Percentiles rank a stretch among this genome's conserved stretches.
phyloP scores from a whole-genome alignment of 345 rosid species.

The Cardiospermum halicacabum region DNA sequence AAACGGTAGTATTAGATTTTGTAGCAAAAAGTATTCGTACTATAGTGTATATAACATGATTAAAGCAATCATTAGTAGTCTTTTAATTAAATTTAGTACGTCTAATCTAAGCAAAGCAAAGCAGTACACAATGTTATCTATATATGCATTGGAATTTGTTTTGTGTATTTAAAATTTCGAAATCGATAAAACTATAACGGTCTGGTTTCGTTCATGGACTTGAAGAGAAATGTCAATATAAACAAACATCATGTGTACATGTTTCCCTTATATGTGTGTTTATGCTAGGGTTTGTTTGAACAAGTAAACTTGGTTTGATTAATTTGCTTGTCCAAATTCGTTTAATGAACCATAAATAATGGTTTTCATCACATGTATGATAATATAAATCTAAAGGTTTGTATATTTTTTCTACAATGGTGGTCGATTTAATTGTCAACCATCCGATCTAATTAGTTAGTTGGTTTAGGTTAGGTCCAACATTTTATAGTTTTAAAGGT shows the following conservation, averaged over 20 bases:
- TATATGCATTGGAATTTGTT: background rate
- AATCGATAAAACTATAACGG: background rate
- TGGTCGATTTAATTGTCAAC: no score
- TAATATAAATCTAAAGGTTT: no score
- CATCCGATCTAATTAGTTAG: no score
- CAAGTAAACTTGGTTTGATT: background rate
- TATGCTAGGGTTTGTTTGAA: background rate
- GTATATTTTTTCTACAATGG: no score
- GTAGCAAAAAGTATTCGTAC: background rate
- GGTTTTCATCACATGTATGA: background rate
- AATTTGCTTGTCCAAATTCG: slow-evolving; percentile 11
- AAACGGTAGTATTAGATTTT: background rate
- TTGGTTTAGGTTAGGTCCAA: no score
- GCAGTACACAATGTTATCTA: no score
- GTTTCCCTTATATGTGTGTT: background rate
- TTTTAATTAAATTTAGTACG: background rate
- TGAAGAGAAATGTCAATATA: background rate
- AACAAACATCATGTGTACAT: background rate
- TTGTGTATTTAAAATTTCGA: slow-evolving; percentile 4
- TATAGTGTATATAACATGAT: no score
- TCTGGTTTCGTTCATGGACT: background rate
- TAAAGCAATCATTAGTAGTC: background rate
- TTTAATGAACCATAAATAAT: background rate
- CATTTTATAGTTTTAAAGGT: no score
- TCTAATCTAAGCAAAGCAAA: background rate